Conservation (phyloP, 768 basidiomycete species). For the Boletales sp. region DNA sequence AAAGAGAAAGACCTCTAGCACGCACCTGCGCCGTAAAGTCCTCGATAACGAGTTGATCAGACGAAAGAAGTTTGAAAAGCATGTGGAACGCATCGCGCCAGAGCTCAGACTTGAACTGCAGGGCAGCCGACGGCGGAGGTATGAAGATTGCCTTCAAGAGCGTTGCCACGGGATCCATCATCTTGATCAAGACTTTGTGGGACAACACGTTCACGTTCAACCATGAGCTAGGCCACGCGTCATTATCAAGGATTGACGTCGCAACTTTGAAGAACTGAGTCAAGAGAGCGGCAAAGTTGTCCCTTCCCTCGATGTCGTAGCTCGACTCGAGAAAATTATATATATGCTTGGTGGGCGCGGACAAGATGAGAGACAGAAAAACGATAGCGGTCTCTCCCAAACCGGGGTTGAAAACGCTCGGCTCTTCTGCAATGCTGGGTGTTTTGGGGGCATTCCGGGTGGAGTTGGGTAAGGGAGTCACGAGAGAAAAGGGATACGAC, state of each 20-base stretch:
- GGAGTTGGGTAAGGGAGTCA: constrained; percentile 61
- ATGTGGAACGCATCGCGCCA: constrained; percentile 84
- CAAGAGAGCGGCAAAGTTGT: constrained; percentile 68
- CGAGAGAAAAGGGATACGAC: constrained; percentile 87
- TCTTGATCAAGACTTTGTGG: constrained; percentile 83
- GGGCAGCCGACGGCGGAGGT: constrained; percentile 58
- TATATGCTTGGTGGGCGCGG: constrained; percentile 76
- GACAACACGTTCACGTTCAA: constrained; percentile 86
- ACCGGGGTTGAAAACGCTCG: constrained; percentile 62
- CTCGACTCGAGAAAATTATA: constrained; percentile 73
- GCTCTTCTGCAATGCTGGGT: constrained; percentile 42
- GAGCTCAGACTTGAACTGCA: constrained; percentile 67
- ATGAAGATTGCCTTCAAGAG: constrained; percentile 81
- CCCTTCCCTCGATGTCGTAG: constrained; percentile 86
- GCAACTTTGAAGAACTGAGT: constrained; percentile 79
- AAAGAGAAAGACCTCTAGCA: constrained; percentile 1
- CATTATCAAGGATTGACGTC: constrained; percentile 76
- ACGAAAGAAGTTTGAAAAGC: constrained; percentile 80
- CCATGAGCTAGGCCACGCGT: constrained; percentile 90
- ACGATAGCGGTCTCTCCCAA: constrained; percentile 86
- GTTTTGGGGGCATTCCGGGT: constrained; percentile 40
- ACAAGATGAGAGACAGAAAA: constrained; percentile 73
- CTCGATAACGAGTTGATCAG: constrained; percentile 90
- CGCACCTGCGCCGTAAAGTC: constrained; percentile 89
- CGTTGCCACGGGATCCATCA: constrained; percentile 77